Conservation (phyloP, 495 filamentous ascomycete species). For the Annulohypoxylon nitens region DNA sequence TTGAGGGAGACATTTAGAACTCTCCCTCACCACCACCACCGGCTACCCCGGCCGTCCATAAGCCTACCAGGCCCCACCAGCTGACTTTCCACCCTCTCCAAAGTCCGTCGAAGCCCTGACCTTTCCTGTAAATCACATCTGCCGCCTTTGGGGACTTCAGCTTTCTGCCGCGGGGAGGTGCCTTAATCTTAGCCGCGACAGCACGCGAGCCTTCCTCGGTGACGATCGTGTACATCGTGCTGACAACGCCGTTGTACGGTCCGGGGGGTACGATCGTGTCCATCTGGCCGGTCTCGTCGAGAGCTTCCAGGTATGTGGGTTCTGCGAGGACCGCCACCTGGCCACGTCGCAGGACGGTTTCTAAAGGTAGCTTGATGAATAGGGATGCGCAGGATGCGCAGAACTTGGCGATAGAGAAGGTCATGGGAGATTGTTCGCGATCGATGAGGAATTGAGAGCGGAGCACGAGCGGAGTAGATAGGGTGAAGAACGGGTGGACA, state of each 20-base stretch:
- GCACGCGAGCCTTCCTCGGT: slow-evolving; percentile 79
- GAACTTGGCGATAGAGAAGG: slow-evolving; percentile 84
- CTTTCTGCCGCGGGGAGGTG: slow-evolving; percentile 45
- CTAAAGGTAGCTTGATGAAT: slow-evolving; percentile 86
- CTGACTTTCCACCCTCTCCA: slow-evolving; percentile 96
- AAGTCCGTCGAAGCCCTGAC: slow-evolving; percentile 85
- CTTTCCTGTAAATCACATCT: slow-evolving; percentile 68
- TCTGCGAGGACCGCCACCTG: slow-evolving; percentile 75
- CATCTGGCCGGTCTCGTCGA: slow-evolving; percentile 61
- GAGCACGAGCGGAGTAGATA: slow-evolving; percentile 84
- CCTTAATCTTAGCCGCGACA: slow-evolving; percentile 52
- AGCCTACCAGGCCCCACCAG: slow-evolving; percentile 92
- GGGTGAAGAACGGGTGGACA: slow-evolving; percentile 81
- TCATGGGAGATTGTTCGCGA: slow-evolving; percentile 80
- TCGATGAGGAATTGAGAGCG: slow-evolving; percentile 83
- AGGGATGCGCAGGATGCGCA: slow-evolving; percentile 81
- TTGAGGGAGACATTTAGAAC: slow-evolving; percentile 50
- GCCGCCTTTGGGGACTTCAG: slow-evolving; percentile 54
- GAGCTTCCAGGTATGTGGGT: slow-evolving; percentile 56
- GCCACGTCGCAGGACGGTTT: slow-evolving; percentile 89
- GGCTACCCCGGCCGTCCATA: slow-evolving; percentile 71
- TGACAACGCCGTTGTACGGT: slow-evolving; percentile 82
- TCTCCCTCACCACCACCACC: slow-evolving; percentile 64
- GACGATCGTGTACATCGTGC: slow-evolving; percentile 89
- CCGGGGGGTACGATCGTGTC: slow-evolving; percentile 81